Base-by-base conservation (phyloP, 345 rosid species). In the Linum tenue region DNA sequence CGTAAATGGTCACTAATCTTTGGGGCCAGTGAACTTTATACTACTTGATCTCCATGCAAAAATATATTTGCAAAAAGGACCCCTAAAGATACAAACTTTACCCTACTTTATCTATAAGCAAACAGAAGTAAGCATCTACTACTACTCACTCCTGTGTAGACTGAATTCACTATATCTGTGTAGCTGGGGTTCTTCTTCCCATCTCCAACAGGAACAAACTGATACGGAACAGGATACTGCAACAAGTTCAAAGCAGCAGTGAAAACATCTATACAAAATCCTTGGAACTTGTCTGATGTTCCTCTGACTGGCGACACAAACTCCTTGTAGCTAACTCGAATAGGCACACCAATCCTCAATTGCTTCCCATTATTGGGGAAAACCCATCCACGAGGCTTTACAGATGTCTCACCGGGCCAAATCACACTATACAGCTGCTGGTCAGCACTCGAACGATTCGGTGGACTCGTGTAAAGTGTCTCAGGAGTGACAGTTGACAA, bases 201-300 rank as follows among this genome's bases (percentile, higher is more conserved):
- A 63, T 70, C 63, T 1, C 65, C 68, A 10, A 63, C 66, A 12
- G 66, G 42, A 7, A 62, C 14, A 12, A 75, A 48, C 31, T 58
- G 15, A 41, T 66, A 59, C 2, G 74, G 68, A 38, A 75, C 71
- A 4, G 12, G 43, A 22, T 75, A 75, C 3, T 74, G 71, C 15
- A 75, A 10, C 16, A 63, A 22, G 0, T 59, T 31, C 10, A 62
- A 2, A 31, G 68, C 74, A 15, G 70, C 71, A 1, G 3, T 15
- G 37, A 75, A 75, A 2, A 75, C 71, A 59, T 75, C 78, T 37
- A 75, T 75, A 64, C 77, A 75, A 15, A 31, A 70, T 1, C 78
- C 78, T 12, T 8, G 22, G 10, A 75, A 39, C 11, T 5, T 36
- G 15, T 58, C 60, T 50, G 31, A 22, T 22, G 31, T 22, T 22